These are phyloP conservation scores for Pholiota molesta DNA, from an alignment of 768 basidiomycete genomes.

Conservation along the genomic window DNA sequence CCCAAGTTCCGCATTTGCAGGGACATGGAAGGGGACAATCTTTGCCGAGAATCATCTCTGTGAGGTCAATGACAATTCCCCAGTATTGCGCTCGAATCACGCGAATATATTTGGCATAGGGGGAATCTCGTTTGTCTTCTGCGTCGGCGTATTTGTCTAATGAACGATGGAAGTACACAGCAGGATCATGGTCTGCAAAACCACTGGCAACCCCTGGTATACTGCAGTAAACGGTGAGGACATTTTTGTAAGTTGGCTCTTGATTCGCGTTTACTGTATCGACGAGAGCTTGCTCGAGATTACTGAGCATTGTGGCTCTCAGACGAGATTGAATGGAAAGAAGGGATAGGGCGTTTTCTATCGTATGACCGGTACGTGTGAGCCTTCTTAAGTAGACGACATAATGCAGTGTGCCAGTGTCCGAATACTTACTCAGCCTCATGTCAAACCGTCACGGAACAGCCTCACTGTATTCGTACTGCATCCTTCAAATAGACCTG, in stretches of 20 bases:
- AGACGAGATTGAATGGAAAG: too few species aligned
- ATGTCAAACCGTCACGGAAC: background rate
- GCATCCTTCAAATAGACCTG: background rate
- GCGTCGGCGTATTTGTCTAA: slow-evolving; percentile 8
- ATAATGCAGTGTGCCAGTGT: too few species aligned
- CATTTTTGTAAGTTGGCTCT: slow-evolving; percentile 4
- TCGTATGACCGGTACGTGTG: too few species aligned
- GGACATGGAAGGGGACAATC: background rate
- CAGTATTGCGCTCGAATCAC: slow-evolving; percentile 6
- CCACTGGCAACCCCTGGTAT: slow-evolving; percentile 5
- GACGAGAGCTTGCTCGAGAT: slow-evolving; percentile 6
- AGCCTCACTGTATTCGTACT: background rate
- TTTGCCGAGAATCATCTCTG: background rate
- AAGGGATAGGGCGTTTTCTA: too few species aligned
- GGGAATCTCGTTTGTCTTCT: background rate
- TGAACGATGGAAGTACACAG: slow-evolving; percentile 8
- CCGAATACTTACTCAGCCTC: too few species aligned
- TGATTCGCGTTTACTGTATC: slow-evolving; percentile 1
- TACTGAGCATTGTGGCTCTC: background rate
- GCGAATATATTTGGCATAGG: slow-evolving; percentile 5
- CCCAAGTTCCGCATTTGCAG: slow-evolving; percentile 6
- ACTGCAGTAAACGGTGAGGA: background rate
- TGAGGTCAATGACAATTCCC: slow-evolving; percentile 6
- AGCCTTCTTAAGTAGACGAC: too few species aligned
- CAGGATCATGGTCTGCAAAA: slow-evolving; percentile 7